Evolutionary conservation across 2,329 filamentous ascomycete species (phyloP).

Genomic region (Paecilomyces sp.): DNA sequence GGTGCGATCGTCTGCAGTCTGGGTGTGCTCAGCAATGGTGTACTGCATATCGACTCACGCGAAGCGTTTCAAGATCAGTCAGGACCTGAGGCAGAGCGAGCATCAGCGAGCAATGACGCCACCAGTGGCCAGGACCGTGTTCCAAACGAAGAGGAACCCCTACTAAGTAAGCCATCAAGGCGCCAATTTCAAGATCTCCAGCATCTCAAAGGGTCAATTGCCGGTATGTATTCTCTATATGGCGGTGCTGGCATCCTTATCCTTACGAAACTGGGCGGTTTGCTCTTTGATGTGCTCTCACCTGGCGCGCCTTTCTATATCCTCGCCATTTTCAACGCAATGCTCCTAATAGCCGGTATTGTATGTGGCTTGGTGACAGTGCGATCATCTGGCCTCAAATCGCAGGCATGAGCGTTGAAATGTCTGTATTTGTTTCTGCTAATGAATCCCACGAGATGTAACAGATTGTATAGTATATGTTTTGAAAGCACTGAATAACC

Average conservation of each 20-base stretch:
- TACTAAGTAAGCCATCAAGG: constrained; percentile 16
- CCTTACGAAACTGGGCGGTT: constrained; percentile 83
- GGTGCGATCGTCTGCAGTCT: constrained; percentile 93
- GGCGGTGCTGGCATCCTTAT: constrained; percentile 85
- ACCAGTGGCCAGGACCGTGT: constrained; percentile 1
- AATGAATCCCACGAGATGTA: background rate
- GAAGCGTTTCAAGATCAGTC: background rate
- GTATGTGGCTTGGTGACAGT: constrained; percentile 15
- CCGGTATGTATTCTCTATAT: constrained; percentile 85
- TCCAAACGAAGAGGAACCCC: constrained; percentile 20
- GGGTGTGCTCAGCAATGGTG: constrained; percentile 75
- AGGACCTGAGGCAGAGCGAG: constrained; percentile 1
- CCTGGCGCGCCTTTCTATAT: constrained; percentile 84
- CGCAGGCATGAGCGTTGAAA: background rate
- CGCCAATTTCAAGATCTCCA: constrained; percentile 29
- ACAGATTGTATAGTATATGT: background rate
- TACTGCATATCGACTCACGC: constrained; percentile 46
- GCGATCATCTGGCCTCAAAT: background rate
- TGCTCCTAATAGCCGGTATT: constrained; percentile 48
- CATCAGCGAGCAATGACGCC: background rate
- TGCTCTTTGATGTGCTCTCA: constrained; percentile 70
- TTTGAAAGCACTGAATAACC: background rate
- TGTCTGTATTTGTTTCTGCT: background rate
- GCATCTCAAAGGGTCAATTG: constrained; percentile 86
- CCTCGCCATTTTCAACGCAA: constrained; percentile 80